Evolutionary conservation across 208 protist species (phyloP).

Genomic region (Herpetomonas samuelpessoai): DNA sequence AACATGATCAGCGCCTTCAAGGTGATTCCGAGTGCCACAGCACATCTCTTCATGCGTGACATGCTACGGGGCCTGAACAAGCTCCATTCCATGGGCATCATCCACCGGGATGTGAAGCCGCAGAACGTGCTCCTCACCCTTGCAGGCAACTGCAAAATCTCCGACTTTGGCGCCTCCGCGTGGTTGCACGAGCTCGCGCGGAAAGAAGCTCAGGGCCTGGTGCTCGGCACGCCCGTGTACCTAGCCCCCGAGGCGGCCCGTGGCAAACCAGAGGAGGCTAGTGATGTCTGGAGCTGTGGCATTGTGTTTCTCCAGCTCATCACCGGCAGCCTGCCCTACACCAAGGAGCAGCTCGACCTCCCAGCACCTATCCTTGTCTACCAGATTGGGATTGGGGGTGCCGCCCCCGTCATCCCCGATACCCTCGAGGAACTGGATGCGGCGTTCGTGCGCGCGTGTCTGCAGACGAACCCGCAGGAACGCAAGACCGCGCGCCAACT

Average conservation of each 20-base stretch:
- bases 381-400: conserved; percentile 71
- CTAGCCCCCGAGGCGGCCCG: conserved; percentile 83
- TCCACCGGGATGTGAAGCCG: conserved; percentile 92
- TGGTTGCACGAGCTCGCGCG: conserved; percentile 68
- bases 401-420: conserved; percentile 53
- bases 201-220: conserved; percentile 44
- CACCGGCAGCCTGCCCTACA: conserved; percentile 76
- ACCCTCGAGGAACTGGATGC: conserved; percentile 55
- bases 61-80: conserved; percentile 79
- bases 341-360: conserved; percentile 42
- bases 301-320: conserved; percentile 88
- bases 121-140: conserved; percentile 89
- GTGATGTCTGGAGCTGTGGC: conserved; percentile 88
- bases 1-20: conserved; percentile 73
- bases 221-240: conserved; percentile 86
- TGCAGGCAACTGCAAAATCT: conserved; percentile 85
- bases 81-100: conserved; percentile 78
- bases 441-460: conserved; percentile 65
- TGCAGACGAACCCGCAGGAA: conserved; percentile 47
- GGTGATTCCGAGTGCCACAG: conserved; percentile 62
- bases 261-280: conserved; percentile 62
- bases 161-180: conserved; percentile 88
- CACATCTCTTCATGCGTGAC: conserved; percentile 77
- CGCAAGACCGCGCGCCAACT: conserved; percentile 53
- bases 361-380: conserved; percentile 60